phyloP scores from a whole-genome alignment of 2,329 filamentous ascomycete genomes.

The Aspergillus floridensis region DNA sequence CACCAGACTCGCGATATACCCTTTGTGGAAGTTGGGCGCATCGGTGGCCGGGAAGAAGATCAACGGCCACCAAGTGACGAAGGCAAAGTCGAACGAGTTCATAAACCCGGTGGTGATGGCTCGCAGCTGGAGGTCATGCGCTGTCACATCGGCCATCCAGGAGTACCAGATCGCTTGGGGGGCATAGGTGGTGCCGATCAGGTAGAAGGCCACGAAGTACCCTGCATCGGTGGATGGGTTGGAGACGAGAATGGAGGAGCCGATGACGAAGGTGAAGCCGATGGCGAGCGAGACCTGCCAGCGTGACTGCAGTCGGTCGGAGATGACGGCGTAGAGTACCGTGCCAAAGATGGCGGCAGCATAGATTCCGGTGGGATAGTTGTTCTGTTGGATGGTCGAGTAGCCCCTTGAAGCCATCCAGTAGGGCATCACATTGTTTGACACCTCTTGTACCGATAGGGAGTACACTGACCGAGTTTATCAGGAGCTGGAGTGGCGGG shows the following conservation, averaged over 20 bases:
- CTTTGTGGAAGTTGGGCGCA: slow-evolving; percentile 40
- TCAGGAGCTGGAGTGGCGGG: background rate
- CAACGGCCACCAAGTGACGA: slow-evolving; percentile 44
- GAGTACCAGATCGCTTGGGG: slow-evolving; percentile 50
- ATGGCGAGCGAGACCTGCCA: slow-evolving; percentile 47
- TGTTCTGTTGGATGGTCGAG: slow-evolving; percentile 45
- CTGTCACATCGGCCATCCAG: slow-evolving; percentile 46
- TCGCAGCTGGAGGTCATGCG: slow-evolving; percentile 41
- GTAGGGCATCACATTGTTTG: slow-evolving; percentile 47
- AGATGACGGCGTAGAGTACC: slow-evolving; percentile 41
- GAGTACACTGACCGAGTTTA: slow-evolving; percentile 38
- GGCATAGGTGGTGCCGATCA: slow-evolving; percentile 47
- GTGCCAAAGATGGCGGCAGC: slow-evolving; percentile 45
- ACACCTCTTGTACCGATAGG: slow-evolving; percentile 43
- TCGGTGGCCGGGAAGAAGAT: slow-evolving; percentile 44
- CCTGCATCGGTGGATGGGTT: slow-evolving; percentile 22
- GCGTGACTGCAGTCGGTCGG: slow-evolving; percentile 44
- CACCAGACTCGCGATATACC: slow-evolving; percentile 42
- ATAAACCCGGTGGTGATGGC: slow-evolving; percentile 47
- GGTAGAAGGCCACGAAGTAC: slow-evolving; percentile 47
- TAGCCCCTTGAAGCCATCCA: slow-evolving; percentile 49
- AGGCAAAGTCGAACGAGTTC: slow-evolving; percentile 47
- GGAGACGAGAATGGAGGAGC: slow-evolving; percentile 16
- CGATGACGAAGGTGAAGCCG: slow-evolving; percentile 44
- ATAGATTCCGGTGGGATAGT: slow-evolving; percentile 45